Evolutionary conservation across 352 stramenopile genomes (phyloP).

Genomic region (Pythium pyrilobum): DNA sequence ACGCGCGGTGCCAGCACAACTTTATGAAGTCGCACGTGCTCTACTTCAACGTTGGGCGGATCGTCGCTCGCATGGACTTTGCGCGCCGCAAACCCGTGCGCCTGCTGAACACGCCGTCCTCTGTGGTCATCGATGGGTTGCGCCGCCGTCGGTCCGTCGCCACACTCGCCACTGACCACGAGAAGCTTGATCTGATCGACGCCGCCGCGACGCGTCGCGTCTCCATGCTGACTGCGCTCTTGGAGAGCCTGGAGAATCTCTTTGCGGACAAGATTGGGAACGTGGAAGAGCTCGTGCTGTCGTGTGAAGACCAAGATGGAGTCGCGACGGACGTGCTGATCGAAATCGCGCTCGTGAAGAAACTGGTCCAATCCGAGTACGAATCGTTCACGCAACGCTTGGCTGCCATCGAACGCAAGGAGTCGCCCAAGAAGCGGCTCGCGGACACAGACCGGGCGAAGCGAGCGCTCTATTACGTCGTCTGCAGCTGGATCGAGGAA

Average conservation of each 20-base stretch:
- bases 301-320: slow-evolving; percentile 49
- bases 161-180: not conserved
- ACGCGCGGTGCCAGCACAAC: slow-evolving; percentile 32
- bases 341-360: slow-evolving; percentile 57
- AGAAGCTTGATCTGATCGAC: slow-evolving; percentile 24
- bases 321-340: slow-evolving; percentile 59
- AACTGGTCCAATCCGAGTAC: slow-evolving; percentile 38
- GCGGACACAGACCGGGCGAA: slow-evolving; percentile 44
- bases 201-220: slow-evolving; percentile 14
- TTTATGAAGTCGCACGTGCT: slow-evolving; percentile 63
- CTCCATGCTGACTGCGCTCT: slow-evolving; percentile 11
- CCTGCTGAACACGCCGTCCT: slow-evolving; percentile 10
- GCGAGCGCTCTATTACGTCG: slow-evolving; percentile 51
- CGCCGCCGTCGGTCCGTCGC: slow-evolving; percentile 7
- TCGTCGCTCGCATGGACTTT: slow-evolving; percentile 69
- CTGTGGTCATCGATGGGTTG: slow-evolving; percentile 13
- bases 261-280: slow-evolving; percentile 63
- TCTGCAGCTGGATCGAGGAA: slow-evolving; percentile 70
- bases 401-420: slow-evolving; percentile 21
- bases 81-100: slow-evolving; percentile 33
- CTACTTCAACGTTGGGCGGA: slow-evolving; percentile 78
- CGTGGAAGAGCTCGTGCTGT: slow-evolving; percentile 51
- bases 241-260: slow-evolving; percentile 39
- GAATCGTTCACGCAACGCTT: slow-evolving; percentile 38
- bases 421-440: slow-evolving; percentile 28